A percentile compares a stretch with the other conserved stretches of the same genome.
These are phyloP conservation scores for Metarhizium humberi DNA, from an alignment of 2,329 filamentous ascomycete species.

Conservation along the genomic window DNA sequence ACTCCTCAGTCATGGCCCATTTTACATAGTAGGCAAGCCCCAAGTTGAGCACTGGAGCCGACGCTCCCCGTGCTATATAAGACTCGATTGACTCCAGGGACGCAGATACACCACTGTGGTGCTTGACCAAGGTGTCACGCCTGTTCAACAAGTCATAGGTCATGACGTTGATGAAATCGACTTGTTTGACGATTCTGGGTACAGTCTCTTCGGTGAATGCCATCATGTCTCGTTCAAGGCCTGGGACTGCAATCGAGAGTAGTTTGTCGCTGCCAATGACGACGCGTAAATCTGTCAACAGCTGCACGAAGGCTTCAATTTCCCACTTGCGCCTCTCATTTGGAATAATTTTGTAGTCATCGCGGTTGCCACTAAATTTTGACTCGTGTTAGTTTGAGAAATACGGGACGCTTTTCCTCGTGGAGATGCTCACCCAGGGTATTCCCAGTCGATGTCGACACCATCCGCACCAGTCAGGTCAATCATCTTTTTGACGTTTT, in stretches of 20 bases:
- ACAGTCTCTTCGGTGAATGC: constrained; percentile 52
- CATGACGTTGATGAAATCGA: constrained; percentile 63
- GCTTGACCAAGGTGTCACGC: constrained; percentile 52
- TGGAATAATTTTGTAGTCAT: constrained; percentile 56
- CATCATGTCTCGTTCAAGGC: constrained; percentile 55
- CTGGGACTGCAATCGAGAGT: constrained; percentile 61
- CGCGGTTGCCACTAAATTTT: constrained; percentile 50
- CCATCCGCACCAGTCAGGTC: constrained; percentile 55
- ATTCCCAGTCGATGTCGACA: constrained; percentile 57
- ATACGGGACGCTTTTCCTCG: background rate
- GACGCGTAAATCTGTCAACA: constrained; percentile 48
- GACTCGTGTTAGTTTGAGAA: background rate
- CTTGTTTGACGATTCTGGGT: constrained; percentile 45
- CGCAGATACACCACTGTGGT: constrained; percentile 53
- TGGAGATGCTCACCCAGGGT: constrained; percentile 33
- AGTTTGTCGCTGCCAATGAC: constrained; percentile 48
- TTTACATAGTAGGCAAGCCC: constrained; percentile 61
- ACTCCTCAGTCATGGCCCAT: constrained; percentile 46
- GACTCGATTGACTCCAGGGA: constrained; percentile 46
- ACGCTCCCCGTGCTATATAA: constrained; percentile 48
- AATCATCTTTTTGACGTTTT: constrained; percentile 56
- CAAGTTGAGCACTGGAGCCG: constrained; percentile 45
- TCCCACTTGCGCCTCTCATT: constrained; percentile 53
- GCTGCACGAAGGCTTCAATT: constrained; percentile 51
- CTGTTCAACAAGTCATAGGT: constrained; percentile 64